Evolutionary conservation across 257 asterid species (phyloP).

Genomic region (Solanum chmielewskii): DNA sequence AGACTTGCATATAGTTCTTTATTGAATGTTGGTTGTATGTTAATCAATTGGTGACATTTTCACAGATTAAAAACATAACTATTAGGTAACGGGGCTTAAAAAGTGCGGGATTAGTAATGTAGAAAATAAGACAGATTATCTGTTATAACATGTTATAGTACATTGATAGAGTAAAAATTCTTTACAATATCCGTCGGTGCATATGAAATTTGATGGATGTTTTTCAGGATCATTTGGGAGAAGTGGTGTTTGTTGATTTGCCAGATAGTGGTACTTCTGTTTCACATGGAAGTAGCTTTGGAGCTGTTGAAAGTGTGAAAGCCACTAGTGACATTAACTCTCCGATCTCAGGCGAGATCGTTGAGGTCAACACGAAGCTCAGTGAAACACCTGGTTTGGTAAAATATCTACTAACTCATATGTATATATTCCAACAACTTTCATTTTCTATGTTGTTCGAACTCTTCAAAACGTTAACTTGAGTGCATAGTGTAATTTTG

Average conservation of each 20-base stretch:
- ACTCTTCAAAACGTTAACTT: neutral
- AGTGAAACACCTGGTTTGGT: conserved; percentile 68
- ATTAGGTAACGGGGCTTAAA: neutral
- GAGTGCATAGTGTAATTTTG: neutral
- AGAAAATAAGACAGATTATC: neutral
- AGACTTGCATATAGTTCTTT: neutral
- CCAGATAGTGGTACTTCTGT: conserved; percentile 59
- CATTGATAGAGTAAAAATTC: neutral
- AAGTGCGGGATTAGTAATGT: neutral
- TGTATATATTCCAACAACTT: neutral
- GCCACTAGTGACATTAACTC: conserved; percentile 82
- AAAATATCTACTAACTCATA: conserved; percentile 5
- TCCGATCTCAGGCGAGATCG: conserved; percentile 81
- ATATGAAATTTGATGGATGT: neutral
- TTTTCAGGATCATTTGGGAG: conserved; percentile 77
- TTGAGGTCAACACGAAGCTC: conserved; percentile 67
- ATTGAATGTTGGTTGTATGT: neutral
- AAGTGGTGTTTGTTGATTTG: conserved; percentile 81
- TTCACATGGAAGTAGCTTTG: conserved; percentile 34
- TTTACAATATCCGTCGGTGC: neutral
- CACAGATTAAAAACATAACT: neutral
- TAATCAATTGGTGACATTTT: neutral
- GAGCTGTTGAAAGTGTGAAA: conserved; percentile 88
- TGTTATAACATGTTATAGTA: neutral
- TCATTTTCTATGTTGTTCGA: neutral